Conservation (phyloP, 2,329 filamentous ascomycete genomes). For the Mollisiaceae sp. region DNA sequence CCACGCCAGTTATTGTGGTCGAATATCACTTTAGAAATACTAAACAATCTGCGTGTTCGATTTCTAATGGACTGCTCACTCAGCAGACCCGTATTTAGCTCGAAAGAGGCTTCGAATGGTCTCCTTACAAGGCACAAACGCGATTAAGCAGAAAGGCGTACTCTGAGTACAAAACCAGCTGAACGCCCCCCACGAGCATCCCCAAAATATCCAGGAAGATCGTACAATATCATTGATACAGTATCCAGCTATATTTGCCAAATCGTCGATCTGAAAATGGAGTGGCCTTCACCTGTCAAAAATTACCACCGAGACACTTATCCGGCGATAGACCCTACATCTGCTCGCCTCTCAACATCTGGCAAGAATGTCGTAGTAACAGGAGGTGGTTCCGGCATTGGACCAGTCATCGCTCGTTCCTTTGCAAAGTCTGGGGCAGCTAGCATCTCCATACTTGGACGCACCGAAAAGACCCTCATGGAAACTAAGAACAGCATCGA, state of each 20-base stretch:
- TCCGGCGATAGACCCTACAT: constrained; percentile 38
- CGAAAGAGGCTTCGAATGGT: background rate
- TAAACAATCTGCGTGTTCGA: background rate
- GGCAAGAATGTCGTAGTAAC: constrained; percentile 30
- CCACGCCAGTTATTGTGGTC: background rate
- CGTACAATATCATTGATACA: background rate
- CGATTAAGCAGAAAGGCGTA: background rate
- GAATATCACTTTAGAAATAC: background rate
- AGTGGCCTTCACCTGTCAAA: constrained; percentile 28
- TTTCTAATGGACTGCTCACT: background rate
- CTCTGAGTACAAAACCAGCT: background rate
- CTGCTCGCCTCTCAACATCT: constrained; percentile 20
- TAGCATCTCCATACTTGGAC: constrained; percentile 39
- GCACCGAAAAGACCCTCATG: constrained; percentile 16
- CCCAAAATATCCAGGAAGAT: background rate
- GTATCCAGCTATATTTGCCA: background rate
- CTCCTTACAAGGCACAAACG: background rate
- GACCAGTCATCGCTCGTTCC: constrained; percentile 23
- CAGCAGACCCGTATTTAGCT: too few species aligned
- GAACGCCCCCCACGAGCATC: background rate
- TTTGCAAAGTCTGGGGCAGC: constrained; percentile 35
- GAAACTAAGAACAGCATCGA: constrained; percentile 27
- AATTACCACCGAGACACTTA: constrained; percentile 40
- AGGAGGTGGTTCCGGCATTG: constrained; percentile 32
- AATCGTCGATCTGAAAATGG: background rate